Conservation (phyloP, 768 basidiomycete genomes). For the Mycena chlorophos region DNA sequence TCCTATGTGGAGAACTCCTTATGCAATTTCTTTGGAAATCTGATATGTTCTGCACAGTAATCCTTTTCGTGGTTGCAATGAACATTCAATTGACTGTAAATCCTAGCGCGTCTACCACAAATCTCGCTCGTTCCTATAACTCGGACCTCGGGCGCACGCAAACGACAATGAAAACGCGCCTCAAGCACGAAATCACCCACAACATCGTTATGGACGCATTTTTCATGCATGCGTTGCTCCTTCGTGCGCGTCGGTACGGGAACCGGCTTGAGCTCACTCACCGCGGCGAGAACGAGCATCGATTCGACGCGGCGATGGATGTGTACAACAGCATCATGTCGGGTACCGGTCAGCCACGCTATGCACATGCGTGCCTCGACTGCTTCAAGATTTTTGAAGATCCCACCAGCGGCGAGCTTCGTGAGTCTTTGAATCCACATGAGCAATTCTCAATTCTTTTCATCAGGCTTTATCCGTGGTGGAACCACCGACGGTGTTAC, state of each 20-base stretch:
- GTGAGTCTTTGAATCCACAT: neutral
- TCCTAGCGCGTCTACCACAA: neutral
- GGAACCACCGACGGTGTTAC: constrained; percentile 35
- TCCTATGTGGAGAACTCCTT: neutral
- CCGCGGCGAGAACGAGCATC: neutral
- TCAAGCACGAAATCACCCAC: neutral
- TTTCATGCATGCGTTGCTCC: neutral
- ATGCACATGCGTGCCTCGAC: neutral
- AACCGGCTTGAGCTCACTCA: neutral
- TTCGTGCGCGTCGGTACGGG: neutral
- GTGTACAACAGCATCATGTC: neutral
- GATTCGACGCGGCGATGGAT: neutral
- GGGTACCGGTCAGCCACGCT: neutral
- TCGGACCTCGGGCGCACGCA: neutral
- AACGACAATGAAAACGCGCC: neutral
- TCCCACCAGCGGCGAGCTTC: neutral
- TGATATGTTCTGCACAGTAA: neutral
- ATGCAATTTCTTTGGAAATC: neutral
- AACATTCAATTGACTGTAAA: neutral
- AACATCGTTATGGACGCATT: neutral
- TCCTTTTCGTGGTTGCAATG: neutral
- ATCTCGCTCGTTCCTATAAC: neutral
- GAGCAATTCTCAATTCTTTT: neutral
- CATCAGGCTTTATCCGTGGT: constrained; percentile 13
- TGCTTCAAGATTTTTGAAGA: neutral